Percentiles rank a stretch among this genome's conserved stretches.
These are phyloP conservation scores for Fraxinus sp. DNA, from an alignment of 305 asterid species.

Conservation along the genomic window DNA sequence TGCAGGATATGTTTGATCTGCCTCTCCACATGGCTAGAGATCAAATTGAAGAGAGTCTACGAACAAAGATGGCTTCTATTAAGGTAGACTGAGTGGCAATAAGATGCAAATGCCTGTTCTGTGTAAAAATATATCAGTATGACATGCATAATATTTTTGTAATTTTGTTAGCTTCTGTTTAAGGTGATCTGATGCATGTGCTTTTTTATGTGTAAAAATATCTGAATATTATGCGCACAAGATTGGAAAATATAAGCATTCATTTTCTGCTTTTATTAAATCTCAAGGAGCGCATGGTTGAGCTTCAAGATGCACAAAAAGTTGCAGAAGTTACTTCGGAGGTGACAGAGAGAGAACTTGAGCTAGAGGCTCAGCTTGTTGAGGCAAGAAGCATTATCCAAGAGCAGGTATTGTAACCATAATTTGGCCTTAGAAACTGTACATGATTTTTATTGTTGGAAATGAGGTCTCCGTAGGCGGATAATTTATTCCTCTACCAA, in stretches of 20 bases:
- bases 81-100: slow-evolving; percentile 33
- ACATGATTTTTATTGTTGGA: background rate
- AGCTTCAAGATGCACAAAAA: slow-evolving; percentile 85
- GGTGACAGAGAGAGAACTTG: slow-evolving; percentile 96
- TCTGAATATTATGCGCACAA: background rate
- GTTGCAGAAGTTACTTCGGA: slow-evolving; percentile 83
- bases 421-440: background rate
- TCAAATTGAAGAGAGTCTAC: slow-evolving; percentile 54
- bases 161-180: background rate
- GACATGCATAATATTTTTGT: background rate
- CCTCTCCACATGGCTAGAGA: slow-evolving; percentile 58
- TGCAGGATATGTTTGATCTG: slow-evolving; percentile 57
- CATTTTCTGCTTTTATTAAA: slow-evolving; percentile 11
- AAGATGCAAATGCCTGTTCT: background rate
- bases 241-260: background rate
- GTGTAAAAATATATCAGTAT: background rate
- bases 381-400: slow-evolving; percentile 98
- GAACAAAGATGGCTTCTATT: slow-evolving; percentile 53
- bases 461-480: background rate
- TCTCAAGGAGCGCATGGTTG: slow-evolving; percentile 90
- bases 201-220: background rate
- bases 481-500: background rate
- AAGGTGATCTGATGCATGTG: background rate
- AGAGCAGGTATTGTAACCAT: slow-evolving; percentile 68
- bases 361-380: slow-evolving; percentile 98